These are phyloP conservation scores for Ilex asprella DNA, from an alignment of 257 asterid species.

Conservation along the genomic window DNA sequence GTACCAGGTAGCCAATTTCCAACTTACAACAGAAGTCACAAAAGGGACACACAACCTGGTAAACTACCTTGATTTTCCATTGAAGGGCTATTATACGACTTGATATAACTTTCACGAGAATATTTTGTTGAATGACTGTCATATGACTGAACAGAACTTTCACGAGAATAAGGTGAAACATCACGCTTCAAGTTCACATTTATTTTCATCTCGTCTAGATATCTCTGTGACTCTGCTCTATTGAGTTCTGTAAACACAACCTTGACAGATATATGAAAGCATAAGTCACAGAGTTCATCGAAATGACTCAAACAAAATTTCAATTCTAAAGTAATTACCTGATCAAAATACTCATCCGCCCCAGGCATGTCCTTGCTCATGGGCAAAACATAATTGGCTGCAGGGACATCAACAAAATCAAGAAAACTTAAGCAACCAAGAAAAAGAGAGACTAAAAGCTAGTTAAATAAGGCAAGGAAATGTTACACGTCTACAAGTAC, in stretches of 20 bases:
- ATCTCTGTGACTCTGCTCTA: constrained; percentile 37
- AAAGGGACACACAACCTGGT: constrained; percentile 9
- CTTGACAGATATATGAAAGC: constrained; percentile 12
- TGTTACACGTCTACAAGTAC: constrained; percentile 16
- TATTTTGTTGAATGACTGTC: constrained; percentile 18
- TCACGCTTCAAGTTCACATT: constrained; percentile 10
- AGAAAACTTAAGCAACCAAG: constrained; percentile 4
- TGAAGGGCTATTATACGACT: constrained; percentile 10
- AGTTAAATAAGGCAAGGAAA: constrained; percentile 9
- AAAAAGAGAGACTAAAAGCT: constrained; percentile 3
- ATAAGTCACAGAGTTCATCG: background rate
- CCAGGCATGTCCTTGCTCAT: constrained; percentile 15
- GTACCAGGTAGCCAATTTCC: background rate
- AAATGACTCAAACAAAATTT: background rate
- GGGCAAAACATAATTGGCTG: constrained; percentile 38
- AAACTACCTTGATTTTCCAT: constrained; percentile 23
- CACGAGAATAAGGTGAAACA: constrained; percentile 9
- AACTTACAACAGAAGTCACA: background rate
- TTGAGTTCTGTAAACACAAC: constrained; percentile 43
- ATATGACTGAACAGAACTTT: constrained; percentile 11
- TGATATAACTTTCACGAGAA: constrained; percentile 15
- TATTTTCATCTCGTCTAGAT: constrained; percentile 49
- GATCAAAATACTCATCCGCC: constrained; percentile 19
- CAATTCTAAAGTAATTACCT: constrained; percentile 9
- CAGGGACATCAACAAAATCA: constrained; percentile 11